Conservation (phyloP, 768 basidiomycete species). For the Termitomyces sp. region DNA sequence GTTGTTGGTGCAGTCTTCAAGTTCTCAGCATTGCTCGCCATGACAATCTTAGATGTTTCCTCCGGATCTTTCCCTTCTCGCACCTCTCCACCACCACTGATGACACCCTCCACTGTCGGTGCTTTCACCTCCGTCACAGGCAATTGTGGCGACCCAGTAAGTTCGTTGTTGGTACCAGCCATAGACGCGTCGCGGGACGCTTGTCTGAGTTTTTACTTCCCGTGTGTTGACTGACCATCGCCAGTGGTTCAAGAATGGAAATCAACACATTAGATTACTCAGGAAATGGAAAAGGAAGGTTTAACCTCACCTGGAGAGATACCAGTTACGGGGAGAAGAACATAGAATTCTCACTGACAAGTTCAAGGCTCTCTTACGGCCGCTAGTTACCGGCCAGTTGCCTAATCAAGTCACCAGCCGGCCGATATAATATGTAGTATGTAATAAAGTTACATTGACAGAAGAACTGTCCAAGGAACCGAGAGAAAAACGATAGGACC, state of each 20-base stretch:
- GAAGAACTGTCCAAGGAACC: no score
- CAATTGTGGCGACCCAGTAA: conserved; percentile 41
- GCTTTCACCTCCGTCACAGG: conserved; percentile 33
- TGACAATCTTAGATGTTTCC: conserved; percentile 2
- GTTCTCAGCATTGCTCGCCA: conserved; percentile 13
- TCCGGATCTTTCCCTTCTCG: conserved; percentile 11
- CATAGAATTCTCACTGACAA: conserved; percentile 15
- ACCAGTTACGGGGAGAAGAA: conserved; percentile 28
- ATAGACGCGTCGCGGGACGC: conserved; percentile 81
- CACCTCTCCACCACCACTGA: conserved; percentile 20
- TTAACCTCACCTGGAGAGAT: conserved; percentile 30
- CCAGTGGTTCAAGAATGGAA: conserved; percentile 1
- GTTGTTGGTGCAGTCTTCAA: conserved; percentile 16
- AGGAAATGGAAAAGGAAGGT: neutral
- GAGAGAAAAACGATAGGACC: no score
- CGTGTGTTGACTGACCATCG: conserved; percentile 18
- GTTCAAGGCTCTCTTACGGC: conserved; percentile 12
- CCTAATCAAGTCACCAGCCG: conserved; percentile 12
- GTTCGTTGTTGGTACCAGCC: conserved; percentile 59
- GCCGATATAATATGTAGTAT: no score
- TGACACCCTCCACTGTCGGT: conserved; percentile 24
- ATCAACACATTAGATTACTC: neutral
- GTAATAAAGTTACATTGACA: no score
- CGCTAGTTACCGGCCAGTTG: conserved; percentile 12
- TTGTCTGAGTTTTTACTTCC: conserved; percentile 34